Base-by-base conservation (phyloP, 352 stramenopile species). In the Phytophthora crassamura region DNA sequence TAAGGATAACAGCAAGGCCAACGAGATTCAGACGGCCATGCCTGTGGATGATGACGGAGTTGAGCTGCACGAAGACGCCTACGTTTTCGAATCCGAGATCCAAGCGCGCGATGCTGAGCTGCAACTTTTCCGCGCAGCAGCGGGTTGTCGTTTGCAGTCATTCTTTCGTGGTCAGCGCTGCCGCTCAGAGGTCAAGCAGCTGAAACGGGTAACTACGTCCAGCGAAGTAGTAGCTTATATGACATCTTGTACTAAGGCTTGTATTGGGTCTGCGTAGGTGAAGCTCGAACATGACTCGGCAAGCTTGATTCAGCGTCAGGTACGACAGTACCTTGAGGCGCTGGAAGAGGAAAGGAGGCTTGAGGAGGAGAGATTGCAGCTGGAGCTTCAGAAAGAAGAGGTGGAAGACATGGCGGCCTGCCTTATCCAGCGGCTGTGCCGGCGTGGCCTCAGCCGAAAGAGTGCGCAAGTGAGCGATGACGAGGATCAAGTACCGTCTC, bases 401-500 rank as follows among this genome's bases (percentile, higher is more conserved):
- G 65, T 81, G 12, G 75, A 81, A 25, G 57, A 80, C 48, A 69
- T 83, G 49, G 78, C 78, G 1, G 78, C 62, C 28, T 78, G 60
- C 39, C 30, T 75, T 22, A 81, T 85, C 30, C 78, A 87, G 47
- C 59, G 69, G 46, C 34, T 72, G 11, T 86, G 74, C 43, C 59
- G 70, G 33, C 59, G 58, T 49, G 56, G 14, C 14, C 39, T 64
- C 6, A 35, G 49, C 34, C 51, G 33, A 35, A 54, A 30, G 28
- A n/a, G 0, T 30, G 25, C 20, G 9, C 36, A 10, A 20, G 7
- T 15, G 22, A 18, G 6, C 20, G 7, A 35, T 4, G 36, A 56
- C 12, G 42, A 58, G 16, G 28, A 50, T 12, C 42, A 42, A 32
- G 32, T 16, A 4, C 28, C 11, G 22, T 47, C 35, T 22, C 51